These are phyloP conservation scores for Cicer cuneatum DNA, from an alignment of 306 rosid genomes.

Conservation along the genomic window DNA sequence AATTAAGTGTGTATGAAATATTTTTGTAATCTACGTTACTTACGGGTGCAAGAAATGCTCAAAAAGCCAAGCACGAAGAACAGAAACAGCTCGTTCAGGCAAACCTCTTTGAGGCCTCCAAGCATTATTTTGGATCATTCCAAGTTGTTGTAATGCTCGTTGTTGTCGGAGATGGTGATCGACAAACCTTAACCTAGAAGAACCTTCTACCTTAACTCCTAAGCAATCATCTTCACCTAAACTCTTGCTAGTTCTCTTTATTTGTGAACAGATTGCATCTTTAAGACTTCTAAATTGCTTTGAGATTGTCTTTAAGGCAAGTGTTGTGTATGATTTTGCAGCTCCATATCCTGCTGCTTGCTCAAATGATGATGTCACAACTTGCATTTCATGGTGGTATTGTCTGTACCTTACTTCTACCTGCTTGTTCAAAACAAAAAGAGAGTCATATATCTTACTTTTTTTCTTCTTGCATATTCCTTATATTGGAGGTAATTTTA, in stretches of 20 bases:
- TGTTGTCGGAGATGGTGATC: conserved; percentile 83
- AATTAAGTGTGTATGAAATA: too few species aligned
- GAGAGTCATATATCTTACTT: too few species aligned
- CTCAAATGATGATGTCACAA: conserved; percentile 62
- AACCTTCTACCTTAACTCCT: conserved; percentile 69
- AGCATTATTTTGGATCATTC: conserved; percentile 77
- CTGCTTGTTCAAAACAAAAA: conserved; percentile 41
- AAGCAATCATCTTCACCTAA: conserved; percentile 77
- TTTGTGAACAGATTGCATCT: conserved; percentile 66
- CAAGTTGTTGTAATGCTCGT: conserved; percentile 70
- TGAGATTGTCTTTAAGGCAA: conserved; percentile 71
- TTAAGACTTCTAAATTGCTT: conserved; percentile 79
- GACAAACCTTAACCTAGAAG: conserved; percentile 63
- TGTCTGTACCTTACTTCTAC: conserved; percentile 79
- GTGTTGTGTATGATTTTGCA: conserved; percentile 67
- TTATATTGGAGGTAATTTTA: too few species aligned
- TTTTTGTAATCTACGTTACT: conserved; percentile 11
- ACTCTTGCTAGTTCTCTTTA: conserved; percentile 58
- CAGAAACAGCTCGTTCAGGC: conserved; percentile 85
- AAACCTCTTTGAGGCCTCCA: conserved; percentile 90
- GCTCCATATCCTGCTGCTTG: conserved; percentile 72
- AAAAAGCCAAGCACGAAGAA: conserved; percentile 93
- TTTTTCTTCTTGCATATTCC: too few species aligned
- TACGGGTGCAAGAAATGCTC: conserved; percentile 94
- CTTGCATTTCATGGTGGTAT: conserved; percentile 74